phyloP scores from a whole-genome alignment of 2,329 filamentous ascomycete genomes.

The Scedosporium minutisporum region DNA sequence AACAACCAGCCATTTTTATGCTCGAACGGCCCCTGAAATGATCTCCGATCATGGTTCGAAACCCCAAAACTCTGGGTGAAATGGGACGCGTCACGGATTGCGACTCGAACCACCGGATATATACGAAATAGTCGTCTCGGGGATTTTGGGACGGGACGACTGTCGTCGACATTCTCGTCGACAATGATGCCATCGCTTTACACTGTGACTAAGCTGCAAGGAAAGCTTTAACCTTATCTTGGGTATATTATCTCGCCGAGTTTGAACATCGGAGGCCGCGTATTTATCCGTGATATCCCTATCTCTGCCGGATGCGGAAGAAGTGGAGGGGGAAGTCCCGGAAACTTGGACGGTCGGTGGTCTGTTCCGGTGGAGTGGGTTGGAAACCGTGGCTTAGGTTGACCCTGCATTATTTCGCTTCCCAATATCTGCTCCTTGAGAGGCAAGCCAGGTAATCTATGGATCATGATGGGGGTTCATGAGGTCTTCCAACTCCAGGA shows the following conservation, averaged over 20 bases:
- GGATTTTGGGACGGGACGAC: not conserved
- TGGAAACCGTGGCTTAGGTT: too few species aligned
- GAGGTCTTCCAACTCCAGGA: too few species aligned
- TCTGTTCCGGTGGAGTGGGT: too few species aligned
- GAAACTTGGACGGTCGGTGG: too few species aligned
- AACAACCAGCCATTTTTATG: not conserved
- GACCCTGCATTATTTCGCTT: too few species aligned
- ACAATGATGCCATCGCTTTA: not conserved
- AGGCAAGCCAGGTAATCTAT: too few species aligned
- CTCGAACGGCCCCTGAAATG: not conserved
- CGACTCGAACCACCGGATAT: not conserved
- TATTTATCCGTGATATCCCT: not conserved
- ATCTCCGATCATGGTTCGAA: not conserved
- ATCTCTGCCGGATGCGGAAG: too few species aligned
- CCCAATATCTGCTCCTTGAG: too few species aligned
- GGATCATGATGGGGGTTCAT: too few species aligned
- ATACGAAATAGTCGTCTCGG: not conserved
- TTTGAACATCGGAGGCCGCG: not conserved
- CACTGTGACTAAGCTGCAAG: not conserved
- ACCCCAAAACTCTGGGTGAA: not conserved
- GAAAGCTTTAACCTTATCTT: not conserved
- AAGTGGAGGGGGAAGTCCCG: too few species aligned
- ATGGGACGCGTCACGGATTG: not conserved
- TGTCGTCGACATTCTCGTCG: not conserved
- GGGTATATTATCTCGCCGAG: not conserved